Evolutionary conservation across 2,329 filamentous ascomycete genomes (phyloP), one percentile per base, ranked within the genome.

Genomic region (Stagonosporopsis rhizophila): DNA sequence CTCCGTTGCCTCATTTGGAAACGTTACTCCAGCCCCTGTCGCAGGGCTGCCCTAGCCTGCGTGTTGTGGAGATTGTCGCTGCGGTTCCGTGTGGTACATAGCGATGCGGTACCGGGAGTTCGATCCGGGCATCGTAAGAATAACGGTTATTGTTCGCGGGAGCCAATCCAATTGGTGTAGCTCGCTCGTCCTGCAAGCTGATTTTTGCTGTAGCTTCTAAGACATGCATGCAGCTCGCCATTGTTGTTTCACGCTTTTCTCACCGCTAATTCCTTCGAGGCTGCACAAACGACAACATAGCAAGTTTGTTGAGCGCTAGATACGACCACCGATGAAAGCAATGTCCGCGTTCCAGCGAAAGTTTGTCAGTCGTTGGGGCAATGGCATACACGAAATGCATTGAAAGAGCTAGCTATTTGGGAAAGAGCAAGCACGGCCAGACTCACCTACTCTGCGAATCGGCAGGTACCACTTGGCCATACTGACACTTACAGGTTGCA

Each of bases 1-100:
- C 58, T 40, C 25, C 19, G 44, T 50, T 56, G 48, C 54, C 62
- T 64, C 51, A 59, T 68, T 56, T 64, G 64, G 67, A 67, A 61
- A 66, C 61, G 23, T 44, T 52, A 53, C 51, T 64, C 61, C 55
- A 60, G 52, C 57, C 62, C 54, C 59, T 57, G 50, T 56, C 37
- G 23, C 45, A 56, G 42, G 53, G 53, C 53, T 44, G 44, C 32
- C 32, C 53, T 52, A 41, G 46, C 28, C 14, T n/a, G 32, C 22
- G 30, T 20, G 8, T 6, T 52, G 47, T 48, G 42, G 48, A 52
- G 37, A 39, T 48, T 52, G 47, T 38, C 27, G 38, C 37, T 6
- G 30, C 38, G 20, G 14, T 37, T 52, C 20, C 30, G 47, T 23
- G 42, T 47, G 38, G 25, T 27, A 44, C 47, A 42, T 11, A 20